Percentiles rank a stretch among this genome's conserved stretches.
These are phyloP conservation scores for Candida labiduridarum DNA, from an alignment of 1,139 yeast genomes.

Conservation along the genomic window DNA sequence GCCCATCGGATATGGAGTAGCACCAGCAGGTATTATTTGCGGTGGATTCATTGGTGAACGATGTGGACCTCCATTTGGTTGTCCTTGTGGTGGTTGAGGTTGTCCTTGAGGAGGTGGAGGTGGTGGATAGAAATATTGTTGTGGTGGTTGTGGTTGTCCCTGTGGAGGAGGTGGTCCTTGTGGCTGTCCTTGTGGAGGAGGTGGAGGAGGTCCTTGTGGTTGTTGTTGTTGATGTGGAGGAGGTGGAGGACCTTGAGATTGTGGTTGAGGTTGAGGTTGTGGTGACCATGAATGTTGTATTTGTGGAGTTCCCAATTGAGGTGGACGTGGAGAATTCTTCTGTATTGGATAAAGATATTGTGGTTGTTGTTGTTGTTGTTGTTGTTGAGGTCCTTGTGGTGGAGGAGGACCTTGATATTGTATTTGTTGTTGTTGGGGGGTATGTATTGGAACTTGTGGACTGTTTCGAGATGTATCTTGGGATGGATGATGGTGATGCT, in stretches of 20 bases:
- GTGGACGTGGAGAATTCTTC: slow-evolving; percentile 25
- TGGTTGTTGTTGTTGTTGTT: slow-evolving; percentile 11
- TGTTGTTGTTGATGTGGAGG: slow-evolving; percentile 15
- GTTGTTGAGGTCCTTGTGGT: slow-evolving; percentile 12
- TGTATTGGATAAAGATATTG: slow-evolving; percentile 21
- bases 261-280: slow-evolving; percentile 21
- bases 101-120: slow-evolving; percentile 19
- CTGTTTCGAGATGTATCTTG: slow-evolving; percentile 12
- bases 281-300: slow-evolving; percentile 28
- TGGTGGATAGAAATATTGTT: slow-evolving; percentile 19
- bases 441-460: slow-evolving; percentile 11
- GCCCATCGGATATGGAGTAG: slow-evolving; percentile 20
- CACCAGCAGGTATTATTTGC: slow-evolving; percentile 21
- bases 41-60: slow-evolving; percentile 19
- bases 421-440: slow-evolving; percentile 14
- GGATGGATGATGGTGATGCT: slow-evolving; percentile 9
- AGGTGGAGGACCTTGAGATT: slow-evolving; percentile 6
- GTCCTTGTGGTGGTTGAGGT: slow-evolving; percentile 20
- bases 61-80: slow-evolving; percentile 19
- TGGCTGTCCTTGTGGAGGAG: slow-evolving; percentile 19
- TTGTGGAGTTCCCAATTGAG: slow-evolving; percentile 27
- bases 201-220: slow-evolving; percentile 10
- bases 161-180: slow-evolving; percentile 17
- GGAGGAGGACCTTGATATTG: slow-evolving; percentile 8
- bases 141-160: slow-evolving; percentile 7